Conservation (phyloP, 441 rosid genomes). For the Pelargonium australe region DNA sequence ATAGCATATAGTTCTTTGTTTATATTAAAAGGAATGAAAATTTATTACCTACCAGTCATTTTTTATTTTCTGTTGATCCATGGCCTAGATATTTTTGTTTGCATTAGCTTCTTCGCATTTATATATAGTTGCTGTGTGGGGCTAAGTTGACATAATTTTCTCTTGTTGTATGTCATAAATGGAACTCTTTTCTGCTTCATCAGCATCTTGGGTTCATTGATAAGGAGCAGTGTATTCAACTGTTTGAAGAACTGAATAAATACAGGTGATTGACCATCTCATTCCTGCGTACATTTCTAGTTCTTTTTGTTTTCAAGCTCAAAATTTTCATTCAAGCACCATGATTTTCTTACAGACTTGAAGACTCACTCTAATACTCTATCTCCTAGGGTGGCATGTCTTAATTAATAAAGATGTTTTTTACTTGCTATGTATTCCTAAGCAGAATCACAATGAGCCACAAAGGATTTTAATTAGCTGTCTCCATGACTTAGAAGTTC, state of each 20-base stretch:
- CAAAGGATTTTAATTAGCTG: background rate
- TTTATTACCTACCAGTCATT: background rate
- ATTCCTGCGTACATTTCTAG: background rate
- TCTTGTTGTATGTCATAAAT: slow-evolving; percentile 15
- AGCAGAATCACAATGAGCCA: background rate
- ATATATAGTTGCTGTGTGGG: slow-evolving; percentile 6
- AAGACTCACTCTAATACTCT: background rate
- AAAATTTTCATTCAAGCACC: slow-evolving; percentile 7
- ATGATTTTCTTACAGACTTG: background rate
- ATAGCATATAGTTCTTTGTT: background rate
- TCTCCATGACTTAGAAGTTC: background rate
- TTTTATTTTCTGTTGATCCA: slow-evolving; percentile 7
- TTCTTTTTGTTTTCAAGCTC: background rate
- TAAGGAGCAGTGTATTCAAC: slow-evolving; percentile 65
- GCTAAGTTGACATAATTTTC: slow-evolving; percentile 6
- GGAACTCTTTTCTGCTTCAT: slow-evolving; percentile 21
- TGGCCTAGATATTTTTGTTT: background rate
- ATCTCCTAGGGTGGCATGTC: background rate
- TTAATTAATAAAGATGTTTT: background rate
- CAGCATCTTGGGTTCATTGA: slow-evolving; percentile 59
- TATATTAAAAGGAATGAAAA: background rate
- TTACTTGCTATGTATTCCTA: background rate
- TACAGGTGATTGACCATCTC: slow-evolving; percentile 53
- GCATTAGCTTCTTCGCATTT: background rate
- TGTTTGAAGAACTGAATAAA: slow-evolving; percentile 71